Base-by-base conservation (phyloP, 2,329 filamentous ascomycete species). In the Aureobasidium uvarum region DNA sequence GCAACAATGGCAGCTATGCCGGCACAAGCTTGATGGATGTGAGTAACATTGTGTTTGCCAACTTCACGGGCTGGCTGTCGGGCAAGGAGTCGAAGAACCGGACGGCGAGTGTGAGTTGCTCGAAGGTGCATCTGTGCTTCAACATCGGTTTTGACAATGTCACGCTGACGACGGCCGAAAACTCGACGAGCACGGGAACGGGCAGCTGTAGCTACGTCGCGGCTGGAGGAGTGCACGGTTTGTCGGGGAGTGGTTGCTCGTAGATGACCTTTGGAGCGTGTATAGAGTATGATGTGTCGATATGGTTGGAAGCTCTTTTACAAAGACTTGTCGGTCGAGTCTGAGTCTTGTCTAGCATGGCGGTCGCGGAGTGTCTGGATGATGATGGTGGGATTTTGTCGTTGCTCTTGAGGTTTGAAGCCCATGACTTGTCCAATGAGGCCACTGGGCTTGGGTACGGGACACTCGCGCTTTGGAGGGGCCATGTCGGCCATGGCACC, bases 381-480 rank as follows among this genome's bases (percentile, higher is more conserved):
- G 33, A 65, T 43, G 36, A 65, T 54, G 28, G 45, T 43, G 14
- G 50, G 39, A 7, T 41, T 50, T 7, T 59, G 52, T n/a, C 33
- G 43, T 33, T 43, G 41, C n/a, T 51, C 52, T 33, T 58, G 51
- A 1, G 33, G 41, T 38, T 74, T 70, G 70, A 94, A 89, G 0
- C 91, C 91, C 68, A 95, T 78, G 70, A 94, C 81, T 73, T 90
- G 85, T 14, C 90, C 91, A 52, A 96, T 78, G 39, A 92, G 78
- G 2, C 92, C 93, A 38, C 86, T 83, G 0, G 95, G 94, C 77
- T 97, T 97, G 5, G 95, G 95, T 14, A 99, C 87, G 0, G 95
- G 95, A 74, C 95, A 99, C 75, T 96, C 91, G 72, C 91, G 84
- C 73, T 82, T 78, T 73, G 72, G 62, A 55, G 38, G 46, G 8